Conservation (phyloP, 2,329 filamentous ascomycete species). For the Periconia sp. region DNA sequence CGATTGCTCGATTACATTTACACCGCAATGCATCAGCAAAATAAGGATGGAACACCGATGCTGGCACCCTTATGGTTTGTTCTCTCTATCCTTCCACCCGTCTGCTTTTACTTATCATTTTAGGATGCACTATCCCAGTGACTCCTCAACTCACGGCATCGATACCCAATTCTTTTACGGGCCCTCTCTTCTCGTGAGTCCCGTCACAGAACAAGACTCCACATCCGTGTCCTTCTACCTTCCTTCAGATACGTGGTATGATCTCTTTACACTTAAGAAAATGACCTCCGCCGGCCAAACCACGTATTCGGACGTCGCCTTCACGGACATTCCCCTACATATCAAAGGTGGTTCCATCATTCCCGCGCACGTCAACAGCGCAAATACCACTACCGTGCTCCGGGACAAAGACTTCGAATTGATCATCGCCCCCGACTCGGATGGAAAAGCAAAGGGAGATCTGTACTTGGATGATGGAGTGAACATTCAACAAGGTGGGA, state of each 20-base stretch:
- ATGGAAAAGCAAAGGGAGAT: conserved; percentile 68
- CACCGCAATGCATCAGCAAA: conserved; percentile 69
- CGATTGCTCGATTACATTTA: conserved; percentile 82
- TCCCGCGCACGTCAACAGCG: conserved; percentile 61
- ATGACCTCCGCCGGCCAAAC: conserved; percentile 48
- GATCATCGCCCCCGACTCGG: conserved; percentile 67
- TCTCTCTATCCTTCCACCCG: conserved; percentile 26
- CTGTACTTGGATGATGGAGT: conserved; percentile 82
- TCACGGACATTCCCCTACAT: conserved; percentile 66
- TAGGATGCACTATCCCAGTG: conserved; percentile 67
- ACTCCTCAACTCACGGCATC: conserved; percentile 57
- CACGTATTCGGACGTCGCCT: conserved; percentile 54
- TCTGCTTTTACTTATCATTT: not conserved
- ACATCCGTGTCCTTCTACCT: conserved; percentile 63
- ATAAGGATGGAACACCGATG: conserved; percentile 66
- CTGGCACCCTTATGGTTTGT: conserved; percentile 74
- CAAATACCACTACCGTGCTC: conserved; percentile 68
- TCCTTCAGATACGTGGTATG: conserved; percentile 61
- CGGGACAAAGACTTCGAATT: conserved; percentile 73
- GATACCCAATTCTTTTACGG: conserved; percentile 66
- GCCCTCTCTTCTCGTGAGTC: conserved; percentile 61
- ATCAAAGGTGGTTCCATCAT: conserved; percentile 69
- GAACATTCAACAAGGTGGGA: conserved; percentile 64
- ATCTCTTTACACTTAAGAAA: conserved; percentile 40
- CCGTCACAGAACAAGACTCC: conserved; percentile 58